A percentile compares a stretch with the other conserved stretches of the same genome.
Evolutionary conservation across 331 rosid species (phyloP).

Genomic region (Rhamnella rubrinervis): DNA sequence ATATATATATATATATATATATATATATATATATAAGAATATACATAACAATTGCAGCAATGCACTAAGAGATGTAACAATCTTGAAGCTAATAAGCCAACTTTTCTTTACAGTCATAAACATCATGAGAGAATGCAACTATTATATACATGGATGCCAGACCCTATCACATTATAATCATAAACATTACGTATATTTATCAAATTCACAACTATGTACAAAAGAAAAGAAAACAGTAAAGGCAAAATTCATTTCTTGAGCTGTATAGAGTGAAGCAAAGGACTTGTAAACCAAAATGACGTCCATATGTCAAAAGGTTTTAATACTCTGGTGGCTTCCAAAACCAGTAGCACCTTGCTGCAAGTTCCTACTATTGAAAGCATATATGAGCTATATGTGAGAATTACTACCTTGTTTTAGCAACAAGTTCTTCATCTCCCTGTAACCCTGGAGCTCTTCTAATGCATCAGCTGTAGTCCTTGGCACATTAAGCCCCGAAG

Average conservation of each 20-base stretch:
- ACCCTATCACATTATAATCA: not conserved
- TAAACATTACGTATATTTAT: not conserved
- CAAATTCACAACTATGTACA: not conserved
- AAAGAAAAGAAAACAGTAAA: not conserved
- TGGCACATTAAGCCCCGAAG: conserved; percentile 34
- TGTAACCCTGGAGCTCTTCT: conserved; percentile 78
- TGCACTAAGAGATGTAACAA: too few species aligned
- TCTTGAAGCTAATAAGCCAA: too few species aligned
- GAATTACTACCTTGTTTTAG: conserved; percentile 42
- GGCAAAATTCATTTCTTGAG: not conserved
- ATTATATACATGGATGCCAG: not conserved
- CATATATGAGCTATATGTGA: conserved; percentile 26
- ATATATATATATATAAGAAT: too few species aligned
- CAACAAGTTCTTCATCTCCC: conserved; percentile 62
- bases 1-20: too few species aligned
- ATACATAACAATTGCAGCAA: too few species aligned
- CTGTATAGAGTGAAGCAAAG: not conserved
- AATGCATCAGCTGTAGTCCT: conserved; percentile 81
- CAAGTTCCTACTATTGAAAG: conserved; percentile 4
- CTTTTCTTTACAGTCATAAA: too few species aligned
- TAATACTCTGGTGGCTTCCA: conserved; percentile 7
- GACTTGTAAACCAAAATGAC: conserved; percentile 9
- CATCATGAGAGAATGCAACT: not conserved
- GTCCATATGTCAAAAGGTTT: conserved; percentile 20
- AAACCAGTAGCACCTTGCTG: conserved; percentile 7